Evolutionary conservation across 306 rosid genomes (phyloP).

Genomic region (Malus orientalis): DNA sequence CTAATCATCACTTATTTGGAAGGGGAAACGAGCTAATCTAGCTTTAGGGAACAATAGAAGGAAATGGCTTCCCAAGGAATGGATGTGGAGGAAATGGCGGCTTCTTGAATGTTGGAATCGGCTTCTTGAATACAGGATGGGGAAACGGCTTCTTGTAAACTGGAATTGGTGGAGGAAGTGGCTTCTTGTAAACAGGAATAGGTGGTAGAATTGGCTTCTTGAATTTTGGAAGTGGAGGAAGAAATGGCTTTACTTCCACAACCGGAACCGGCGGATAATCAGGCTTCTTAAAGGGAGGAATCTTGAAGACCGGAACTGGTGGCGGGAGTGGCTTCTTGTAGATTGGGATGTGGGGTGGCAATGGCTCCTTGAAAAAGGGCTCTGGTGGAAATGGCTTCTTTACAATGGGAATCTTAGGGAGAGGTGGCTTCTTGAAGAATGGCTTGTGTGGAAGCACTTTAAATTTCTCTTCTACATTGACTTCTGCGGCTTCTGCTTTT

Average conservation of each 20-base stretch:
- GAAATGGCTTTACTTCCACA: neutral
- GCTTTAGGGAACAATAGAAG: neutral
- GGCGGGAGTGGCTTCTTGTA: neutral
- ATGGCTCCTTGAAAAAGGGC: constrained; percentile 17
- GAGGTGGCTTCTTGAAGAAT: neutral
- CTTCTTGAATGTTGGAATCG: constrained; percentile 2
- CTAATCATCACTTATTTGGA: neutral
- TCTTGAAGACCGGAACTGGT: neutral
- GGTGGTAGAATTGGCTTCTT: constrained; percentile 9
- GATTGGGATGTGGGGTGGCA: neutral
- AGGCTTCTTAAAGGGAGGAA: constrained; percentile 11
- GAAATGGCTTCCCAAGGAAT: constrained; percentile 4
- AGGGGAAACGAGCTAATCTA: neutral
- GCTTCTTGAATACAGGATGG: neutral
- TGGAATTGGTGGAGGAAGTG: neutral
- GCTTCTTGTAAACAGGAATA: neutral
- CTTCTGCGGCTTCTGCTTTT: neutral
- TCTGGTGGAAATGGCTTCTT: neutral
- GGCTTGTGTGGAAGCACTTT: too few species aligned
- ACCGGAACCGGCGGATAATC: neutral
- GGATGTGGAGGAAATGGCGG: neutral
- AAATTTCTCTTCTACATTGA: neutral
- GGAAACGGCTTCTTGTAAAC: neutral
- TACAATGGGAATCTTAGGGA: neutral
- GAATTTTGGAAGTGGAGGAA: neutral